Conservation (phyloP, 2,329 filamentous ascomycete genomes). For the Dactylellina sp. region DNA sequence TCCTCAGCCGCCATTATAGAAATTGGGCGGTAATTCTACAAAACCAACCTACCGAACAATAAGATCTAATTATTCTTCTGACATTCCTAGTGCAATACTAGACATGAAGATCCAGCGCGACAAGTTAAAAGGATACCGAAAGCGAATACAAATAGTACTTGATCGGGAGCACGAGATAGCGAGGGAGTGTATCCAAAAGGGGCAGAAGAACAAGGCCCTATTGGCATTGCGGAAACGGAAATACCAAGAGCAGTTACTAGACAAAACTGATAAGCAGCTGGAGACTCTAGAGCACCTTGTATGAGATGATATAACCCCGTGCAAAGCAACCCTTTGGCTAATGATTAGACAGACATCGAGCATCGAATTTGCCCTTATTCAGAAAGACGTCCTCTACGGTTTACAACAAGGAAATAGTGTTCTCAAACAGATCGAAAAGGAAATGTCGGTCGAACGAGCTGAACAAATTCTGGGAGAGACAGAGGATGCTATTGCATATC, state of each 20-base stretch:
- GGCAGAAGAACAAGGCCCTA: slow-evolving; percentile 83
- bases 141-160: slow-evolving; percentile 86
- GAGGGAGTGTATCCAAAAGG: slow-evolving; percentile 80
- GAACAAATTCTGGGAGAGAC: slow-evolving; percentile 95
- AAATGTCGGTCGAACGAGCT: slow-evolving; percentile 95
- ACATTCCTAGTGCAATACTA: slow-evolving; percentile 80
- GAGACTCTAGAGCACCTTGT: slow-evolving; percentile 85
- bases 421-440: slow-evolving; percentile 87
- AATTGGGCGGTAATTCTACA: neutral
- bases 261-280: slow-evolving; percentile 92
- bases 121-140: slow-evolving; percentile 95
- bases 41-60: neutral
- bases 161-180: slow-evolving; percentile 88
- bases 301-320: neutral
- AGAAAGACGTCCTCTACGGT: slow-evolving; percentile 95
- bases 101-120: slow-evolving; percentile 98
- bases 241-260: slow-evolving; percentile 89
- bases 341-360: slow-evolving; percentile 71
- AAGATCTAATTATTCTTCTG: slow-evolving; percentile 45
- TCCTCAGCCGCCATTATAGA: neutral
- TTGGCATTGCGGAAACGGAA: slow-evolving; percentile 93
- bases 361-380: slow-evolving; percentile 95
- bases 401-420: slow-evolving; percentile 91
- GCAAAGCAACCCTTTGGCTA: neutral
- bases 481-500: slow-evolving; percentile 89